Evolutionary conservation across 2,329 filamentous ascomycete species (phyloP), one percentile per base, ranked within the genome.

Genomic region (Colletotrichum coccodes): DNA sequence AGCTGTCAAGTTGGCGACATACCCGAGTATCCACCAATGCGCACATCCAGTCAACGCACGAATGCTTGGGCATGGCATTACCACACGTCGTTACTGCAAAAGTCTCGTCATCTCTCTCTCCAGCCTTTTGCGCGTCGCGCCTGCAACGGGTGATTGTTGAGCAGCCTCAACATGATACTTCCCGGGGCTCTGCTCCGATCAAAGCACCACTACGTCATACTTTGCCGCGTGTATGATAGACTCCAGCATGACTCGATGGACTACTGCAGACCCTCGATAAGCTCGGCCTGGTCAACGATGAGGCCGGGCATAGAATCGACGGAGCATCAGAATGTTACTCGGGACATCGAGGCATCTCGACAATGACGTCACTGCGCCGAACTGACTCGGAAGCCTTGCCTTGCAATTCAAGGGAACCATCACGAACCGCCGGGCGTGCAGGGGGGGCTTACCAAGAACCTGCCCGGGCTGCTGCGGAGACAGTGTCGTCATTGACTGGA

Each of bases 401-500:
- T 54, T 46, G 36, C 5, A 49, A 16, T 28, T 59, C 60, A 60
- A 46, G 60, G 65, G 65, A 64, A 64, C 65, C 58, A 68, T 64
- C 53, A 65, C 60, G 65, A 65, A 68, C 60, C 53, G 53, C 53
- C 53, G 47, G 32, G 46, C 38, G 47, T 47, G 58, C 38, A 14
- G 34, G 16, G 46, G 60, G 53, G 63, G 60, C 53, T 68, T 60
- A 64, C 53, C 53, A 64, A 52, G 61, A 64, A 52, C 65, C 53
- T 64, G 53, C 26, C 49, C 61, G 40, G 40, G 53, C 60, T 34
- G 38, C 47, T 64, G 65, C 65, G 65, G 65, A 40, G 65, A 59
- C 60, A 21, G 46, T 68, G 65, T 63, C 65, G 65, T 68, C 65
- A 68, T 68, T 49, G 53, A 40, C 40, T 32, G 6, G 61, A 65